A percentile compares a stretch with the other conserved stretches of the same genome.
These are phyloP conservation scores for Stephania japonica DNA, from an alignment of 164 flowering plant genomes.

Conservation along the genomic window DNA sequence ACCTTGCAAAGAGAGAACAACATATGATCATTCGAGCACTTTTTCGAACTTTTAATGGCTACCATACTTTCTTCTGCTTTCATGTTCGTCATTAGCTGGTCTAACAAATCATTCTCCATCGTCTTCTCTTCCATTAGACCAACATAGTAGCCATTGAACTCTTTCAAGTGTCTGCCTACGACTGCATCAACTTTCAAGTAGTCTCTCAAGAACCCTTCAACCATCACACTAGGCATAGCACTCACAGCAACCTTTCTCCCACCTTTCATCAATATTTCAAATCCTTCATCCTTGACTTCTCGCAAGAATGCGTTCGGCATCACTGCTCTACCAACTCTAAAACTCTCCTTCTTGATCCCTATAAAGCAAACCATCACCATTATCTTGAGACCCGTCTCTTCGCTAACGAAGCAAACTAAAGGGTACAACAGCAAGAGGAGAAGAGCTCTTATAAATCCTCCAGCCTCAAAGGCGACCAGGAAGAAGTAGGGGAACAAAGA, in stretches of 20 bases:
- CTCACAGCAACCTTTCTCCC: slow-evolving; percentile 3
- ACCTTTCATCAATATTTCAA: slow-evolving; percentile 26
- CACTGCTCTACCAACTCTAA: slow-evolving; percentile 27
- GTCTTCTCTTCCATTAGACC: slow-evolving; percentile 4
- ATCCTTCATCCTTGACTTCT: slow-evolving; percentile 38
- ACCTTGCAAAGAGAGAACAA: slow-evolving; percentile 6
- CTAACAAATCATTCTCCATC: neutral
- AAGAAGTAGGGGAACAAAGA: slow-evolving; percentile 13
- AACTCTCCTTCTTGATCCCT: slow-evolving; percentile 3
- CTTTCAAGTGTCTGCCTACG: slow-evolving; percentile 2
- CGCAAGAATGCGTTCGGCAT: slow-evolving; percentile 53
- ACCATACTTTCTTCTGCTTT: neutral
- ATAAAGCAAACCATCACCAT: slow-evolving; percentile 12
- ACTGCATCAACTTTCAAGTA: slow-evolving; percentile 2
- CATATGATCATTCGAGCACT: neutral
- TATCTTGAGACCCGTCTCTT: slow-evolving; percentile 3
- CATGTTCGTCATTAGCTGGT: no score
- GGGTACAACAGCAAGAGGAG: slow-evolving; percentile 10
- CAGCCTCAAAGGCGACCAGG: slow-evolving; percentile 13
- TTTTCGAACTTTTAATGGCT: neutral
- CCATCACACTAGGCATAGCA: slow-evolving; percentile 7
- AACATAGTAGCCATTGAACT: slow-evolving; percentile 4
- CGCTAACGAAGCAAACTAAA: slow-evolving; percentile 2
- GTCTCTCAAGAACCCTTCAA: slow-evolving; percentile 5
- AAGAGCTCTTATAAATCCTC: slow-evolving; percentile 4